phyloP scores from a whole-genome alignment of 495 filamentous ascomycete genomes.

The Lepraria neglecta region DNA sequence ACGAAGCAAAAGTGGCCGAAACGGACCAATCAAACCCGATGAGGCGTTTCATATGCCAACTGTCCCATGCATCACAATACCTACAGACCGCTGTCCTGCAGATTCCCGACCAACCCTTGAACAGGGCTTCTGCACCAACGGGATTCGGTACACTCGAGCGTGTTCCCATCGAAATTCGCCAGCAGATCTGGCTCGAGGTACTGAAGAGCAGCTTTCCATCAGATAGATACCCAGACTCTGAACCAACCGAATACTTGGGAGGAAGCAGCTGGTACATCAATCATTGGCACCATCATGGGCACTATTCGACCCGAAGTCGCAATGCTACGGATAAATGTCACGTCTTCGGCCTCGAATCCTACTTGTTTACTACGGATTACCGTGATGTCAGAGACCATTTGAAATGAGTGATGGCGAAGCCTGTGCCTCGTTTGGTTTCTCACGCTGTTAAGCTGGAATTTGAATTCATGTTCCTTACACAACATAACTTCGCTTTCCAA shows the following conservation, averaged over 20 bases:
- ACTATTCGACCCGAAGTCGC: background rate
- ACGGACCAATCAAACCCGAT: background rate
- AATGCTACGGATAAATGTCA: background rate
- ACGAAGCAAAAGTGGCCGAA: background rate
- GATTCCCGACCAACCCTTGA: background rate
- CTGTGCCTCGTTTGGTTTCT: background rate
- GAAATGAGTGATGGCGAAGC: background rate
- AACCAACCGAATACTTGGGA: background rate
- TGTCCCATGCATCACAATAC: background rate
- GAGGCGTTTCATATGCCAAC: background rate
- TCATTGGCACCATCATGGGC: background rate
- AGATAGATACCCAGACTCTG: background rate
- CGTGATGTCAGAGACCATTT: background rate
- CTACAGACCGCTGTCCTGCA: background rate
- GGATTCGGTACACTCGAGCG: background rate
- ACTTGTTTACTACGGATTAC: background rate
- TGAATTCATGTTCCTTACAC: background rate
- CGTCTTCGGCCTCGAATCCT: background rate
- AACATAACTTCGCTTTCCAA: background rate
- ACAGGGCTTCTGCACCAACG: background rate
- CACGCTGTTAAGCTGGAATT: slow-evolving; percentile 1
- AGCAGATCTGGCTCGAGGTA: background rate
- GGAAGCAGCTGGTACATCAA: background rate
- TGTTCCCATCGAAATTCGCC: background rate
- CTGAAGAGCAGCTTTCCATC: background rate